Percentiles rank a stretch among this genome's conserved stretches.
These are phyloP conservation scores for Gymnopilus junonius DNA, from an alignment of 768 basidiomycete species.

Conservation along the genomic window DNA sequence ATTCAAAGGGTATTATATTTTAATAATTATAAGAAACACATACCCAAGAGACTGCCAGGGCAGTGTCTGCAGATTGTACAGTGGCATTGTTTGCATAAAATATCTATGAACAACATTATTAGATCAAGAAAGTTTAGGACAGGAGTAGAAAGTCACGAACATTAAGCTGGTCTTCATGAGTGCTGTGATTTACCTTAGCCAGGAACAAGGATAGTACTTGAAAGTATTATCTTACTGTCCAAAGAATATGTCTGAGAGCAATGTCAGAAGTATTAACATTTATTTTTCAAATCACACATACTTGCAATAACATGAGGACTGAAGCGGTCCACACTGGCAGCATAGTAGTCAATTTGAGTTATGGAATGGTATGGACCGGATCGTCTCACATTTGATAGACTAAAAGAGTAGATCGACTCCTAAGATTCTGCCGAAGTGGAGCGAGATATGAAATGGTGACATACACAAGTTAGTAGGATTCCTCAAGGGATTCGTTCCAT, in stretches of 20 bases:
- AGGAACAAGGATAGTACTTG: background rate
- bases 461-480: constrained; percentile 74
- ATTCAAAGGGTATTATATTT: background rate
- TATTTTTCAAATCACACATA: constrained; percentile 36
- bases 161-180: constrained; percentile 74
- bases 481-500: constrained; percentile 64
- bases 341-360: background rate
- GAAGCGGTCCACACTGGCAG: constrained; percentile 69
- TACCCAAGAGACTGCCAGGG: constrained; percentile 52
- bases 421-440: background rate
- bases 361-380: constrained; percentile 37
- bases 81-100: constrained; percentile 78
- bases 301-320: constrained; percentile 80
- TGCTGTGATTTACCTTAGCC: constrained; percentile 28
- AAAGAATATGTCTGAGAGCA: constrained; percentile 65
- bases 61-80: constrained; percentile 55
- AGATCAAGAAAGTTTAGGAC: background rate
- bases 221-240: constrained; percentile 50
- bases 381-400: constrained; percentile 44
- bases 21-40: constrained; percentile 1
- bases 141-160: constrained; percentile 35
- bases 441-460: constrained; percentile 20
- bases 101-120: constrained; percentile 47
- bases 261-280: constrained; percentile 10
- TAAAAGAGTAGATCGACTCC: constrained; percentile 2